A percentile compares a stretch with the other conserved stretches of the same genome.
phyloP scores from a whole-genome alignment of 2,329 filamentous ascomycete genomes.

The Helminthosporium solani region DNA sequence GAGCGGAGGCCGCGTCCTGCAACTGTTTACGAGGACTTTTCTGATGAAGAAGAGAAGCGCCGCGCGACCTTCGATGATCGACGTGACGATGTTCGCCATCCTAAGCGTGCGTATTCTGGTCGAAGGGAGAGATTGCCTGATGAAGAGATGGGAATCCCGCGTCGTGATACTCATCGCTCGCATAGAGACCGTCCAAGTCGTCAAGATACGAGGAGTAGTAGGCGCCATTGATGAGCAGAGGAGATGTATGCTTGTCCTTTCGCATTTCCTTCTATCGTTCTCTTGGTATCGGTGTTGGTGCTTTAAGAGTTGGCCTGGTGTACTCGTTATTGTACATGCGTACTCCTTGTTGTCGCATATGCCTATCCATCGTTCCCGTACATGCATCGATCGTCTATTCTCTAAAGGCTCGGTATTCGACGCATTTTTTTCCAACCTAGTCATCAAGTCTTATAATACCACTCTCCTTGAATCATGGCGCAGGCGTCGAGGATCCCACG shows the following conservation, averaged over 20 bases:
- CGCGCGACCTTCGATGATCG: slow-evolving; percentile 22
- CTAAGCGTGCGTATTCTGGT: slow-evolving; percentile 30
- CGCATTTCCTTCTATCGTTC: not conserved
- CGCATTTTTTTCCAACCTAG: not conserved
- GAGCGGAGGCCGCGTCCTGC: slow-evolving; percentile 45
- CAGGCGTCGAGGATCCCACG: no score
- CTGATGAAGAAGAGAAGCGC: slow-evolving; percentile 40
- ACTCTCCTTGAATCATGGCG: not conserved
- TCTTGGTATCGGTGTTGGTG: not conserved
- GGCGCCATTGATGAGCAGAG: not conserved
- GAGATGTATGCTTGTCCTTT: not conserved
- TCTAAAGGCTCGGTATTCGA: not conserved
- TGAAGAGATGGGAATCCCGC: slow-evolving; percentile 35
- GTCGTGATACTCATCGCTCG: slow-evolving; percentile 21
- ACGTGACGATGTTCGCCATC: slow-evolving; percentile 30
- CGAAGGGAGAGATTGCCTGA: slow-evolving; percentile 28
- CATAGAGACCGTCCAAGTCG: slow-evolving; percentile 7
- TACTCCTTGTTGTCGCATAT: no score
- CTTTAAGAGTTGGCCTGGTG: no score
- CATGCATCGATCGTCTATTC: no score
- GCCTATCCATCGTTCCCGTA: no score
- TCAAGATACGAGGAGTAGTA: not conserved
- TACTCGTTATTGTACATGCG: no score
- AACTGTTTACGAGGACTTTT: slow-evolving; percentile 50
- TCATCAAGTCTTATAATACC: not conserved